Base-by-base conservation (phyloP, 768 basidiomycete genomes). In the Hysterangium stoloniferum region DNA sequence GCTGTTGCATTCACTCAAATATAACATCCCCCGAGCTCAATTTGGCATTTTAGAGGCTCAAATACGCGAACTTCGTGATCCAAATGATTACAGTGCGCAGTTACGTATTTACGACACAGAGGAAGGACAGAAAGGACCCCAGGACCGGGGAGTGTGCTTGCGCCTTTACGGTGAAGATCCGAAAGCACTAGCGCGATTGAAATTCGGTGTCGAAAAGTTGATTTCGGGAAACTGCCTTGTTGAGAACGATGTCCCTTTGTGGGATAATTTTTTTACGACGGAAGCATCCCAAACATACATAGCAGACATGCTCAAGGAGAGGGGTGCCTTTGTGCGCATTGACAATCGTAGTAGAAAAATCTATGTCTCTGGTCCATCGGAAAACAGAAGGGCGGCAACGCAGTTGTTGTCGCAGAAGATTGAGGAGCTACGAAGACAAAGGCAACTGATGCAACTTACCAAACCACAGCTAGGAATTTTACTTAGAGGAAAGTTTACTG, bases 201-300 rank as follows among this genome's bases (percentile, higher is more conserved):
- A 86, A 57, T 61, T 67, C 2, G 71, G 79, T 54, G 71, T 86
- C 19, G 83, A 86, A 58, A 69, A 69, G n/a, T 66, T 82, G 9
- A 59, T 83, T 0, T 74, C 71, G 2, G 86, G 86, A 1, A 82
- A 88, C 55, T 65, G 73, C 2, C 61, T 86, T 29, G 69, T 64
- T 24, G 57, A 74, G 15, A 71, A 78, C 38, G 77, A 73, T 25
- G 73, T 74, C 34, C 64, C 71, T 1, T 65, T 76, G 6, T 90
- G 86, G 86, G 81, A 88, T 52, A 66, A 70, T 3, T 87, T 77
- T 62, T 82, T 90, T 53, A 59, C 59, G 19, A 55, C 68, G 4
- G 52, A 56, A 0, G 63, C 63, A 5, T 84, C 84, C 0, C 34
- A 41, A 0, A 19, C 12, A 0, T 86, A 74, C 59, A 46, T 89